Evolutionary conservation across 345 rosid genomes (phyloP).

Genomic region (Gossypium sturtianum): DNA sequence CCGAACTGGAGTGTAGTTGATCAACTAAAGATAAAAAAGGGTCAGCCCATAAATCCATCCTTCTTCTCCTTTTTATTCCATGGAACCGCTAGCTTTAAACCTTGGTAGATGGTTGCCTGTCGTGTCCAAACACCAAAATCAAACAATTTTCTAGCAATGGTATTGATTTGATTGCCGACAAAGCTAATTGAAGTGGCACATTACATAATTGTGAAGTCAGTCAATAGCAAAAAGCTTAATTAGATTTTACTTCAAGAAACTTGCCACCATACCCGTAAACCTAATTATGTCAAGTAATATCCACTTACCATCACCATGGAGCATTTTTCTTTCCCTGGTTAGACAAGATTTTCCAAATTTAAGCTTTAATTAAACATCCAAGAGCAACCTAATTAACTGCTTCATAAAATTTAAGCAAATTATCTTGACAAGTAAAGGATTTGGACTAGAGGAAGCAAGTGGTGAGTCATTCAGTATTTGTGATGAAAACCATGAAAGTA

Average conservation of each 20-base stretch:
- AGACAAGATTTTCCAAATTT: background rate
- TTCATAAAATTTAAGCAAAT: background rate
- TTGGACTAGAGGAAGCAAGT: background rate
- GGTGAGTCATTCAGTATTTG: background rate
- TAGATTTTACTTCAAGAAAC: background rate
- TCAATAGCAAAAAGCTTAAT: background rate
- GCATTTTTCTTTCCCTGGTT: background rate
- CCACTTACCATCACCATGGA: no score
- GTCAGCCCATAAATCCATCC: conserved; percentile 27
- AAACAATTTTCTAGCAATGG: background rate
- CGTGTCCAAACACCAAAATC: background rate
- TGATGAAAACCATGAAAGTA: background rate
- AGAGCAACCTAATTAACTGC: background rate
- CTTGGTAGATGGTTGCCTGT: conserved; percentile 55
- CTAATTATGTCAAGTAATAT: no score
- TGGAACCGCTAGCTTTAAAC: conserved; percentile 61
- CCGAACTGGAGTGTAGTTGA: background rate
- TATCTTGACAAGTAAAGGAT: background rate
- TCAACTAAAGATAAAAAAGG: background rate
- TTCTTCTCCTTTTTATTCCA: conserved; percentile 52
- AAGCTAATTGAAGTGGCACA: background rate
- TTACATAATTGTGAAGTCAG: background rate
- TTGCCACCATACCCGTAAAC: no score
- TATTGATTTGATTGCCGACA: background rate
- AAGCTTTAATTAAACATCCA: background rate